Evolutionary conservation across 164 flowering plant genomes (phyloP), one percentile per base, ranked within the genome.

Genomic region (Euptelea pleiosperma): DNA sequence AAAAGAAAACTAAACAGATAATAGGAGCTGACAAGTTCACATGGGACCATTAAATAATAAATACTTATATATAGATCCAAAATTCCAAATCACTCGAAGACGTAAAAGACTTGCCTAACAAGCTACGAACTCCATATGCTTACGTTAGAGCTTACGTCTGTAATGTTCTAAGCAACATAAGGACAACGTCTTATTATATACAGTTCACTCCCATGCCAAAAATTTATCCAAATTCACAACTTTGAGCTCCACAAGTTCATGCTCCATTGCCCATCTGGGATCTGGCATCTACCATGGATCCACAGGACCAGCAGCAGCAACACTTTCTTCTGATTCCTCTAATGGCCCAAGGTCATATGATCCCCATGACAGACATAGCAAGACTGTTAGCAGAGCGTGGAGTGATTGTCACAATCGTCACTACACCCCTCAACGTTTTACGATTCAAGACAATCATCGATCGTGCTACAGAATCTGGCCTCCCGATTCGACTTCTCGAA

Each of bases 341-440:
- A 8, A 63, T 69, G 68, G 65, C 62, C n/a, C 70, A 65, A 51
- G 73, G 73, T 51, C 73, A 65, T 44, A 50, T 61, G 59, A 70
- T 65, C 41, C 73, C 70, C 40, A 61, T 83, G 83, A 54, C 73
- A 2, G 93, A 83, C 73, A 76, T 86, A 2, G 93, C 82, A n/a
- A 69, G 48, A 42, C 1, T 80, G 4, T 31, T 86, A 4, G 77
- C 84, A 0, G 61, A 55, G 8, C 75, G 34, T 0, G 78, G 82
- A 2, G 64, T 63, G 6, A 37, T 22, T 1, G 62, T 83, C 40
- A 78, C 82, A 55, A 51, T 86, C 1, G 43, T 83, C 63, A 74
- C 85, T 12, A 82, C 89, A 0, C 84, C 81, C 9, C 36, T 36
- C 10, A 78, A 77, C 42, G 76, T 76, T 10, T 36, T 52, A 0